Evolutionary conservation across 2,329 filamentous ascomycete species (phyloP), one percentile per base, ranked within the genome.

Genomic region (Penicillium psychrosexuale): DNA sequence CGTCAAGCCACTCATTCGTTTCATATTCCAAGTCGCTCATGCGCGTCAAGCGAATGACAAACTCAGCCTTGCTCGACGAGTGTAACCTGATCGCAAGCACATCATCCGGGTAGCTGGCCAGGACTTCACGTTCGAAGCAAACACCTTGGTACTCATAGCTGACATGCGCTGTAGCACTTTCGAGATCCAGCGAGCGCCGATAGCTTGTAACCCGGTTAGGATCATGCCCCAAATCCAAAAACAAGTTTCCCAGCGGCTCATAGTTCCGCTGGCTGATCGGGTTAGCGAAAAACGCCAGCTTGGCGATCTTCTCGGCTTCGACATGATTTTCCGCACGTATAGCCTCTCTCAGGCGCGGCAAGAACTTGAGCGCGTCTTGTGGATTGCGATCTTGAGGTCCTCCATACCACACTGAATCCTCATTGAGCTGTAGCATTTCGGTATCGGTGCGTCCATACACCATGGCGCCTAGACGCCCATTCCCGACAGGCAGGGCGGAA

Each of bases 321-420:
- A 49, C 54, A 62, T 78, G 75, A 24, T 68, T 64, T 8, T 72
- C 72, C 4, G 66, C 64, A 7, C 75, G 72, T 52, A 80, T 76
- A 15, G 77, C 65, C 46, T 73, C 63, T 50, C 77, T 69, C 6
- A 80, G 63, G 17, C 61, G 64, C 37, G 72, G 67, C 3, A 80
- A 66, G 56, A 76, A 68, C 47, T 61, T 59, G 38, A 70, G 57
- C 5, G 76, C 73, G 42, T 74, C 67, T 38, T 66, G 69, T 19
- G 76, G 76, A 17, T 72, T 75, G 15, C 78, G 74, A 51, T 77
- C 67, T 57, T 77, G 76, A 5, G 68, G 70, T 11, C 75, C 76
- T 50, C 77, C 77, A 62, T 77, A 78, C 75, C 75, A 78, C 2
- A 78, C 71, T 3, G 75, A 78, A 56, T 80, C 76, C 58, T 80